Evolutionary conservation across 2,329 filamentous ascomycete species (phyloP).

Genomic region (Ophiostoma ips): DNA sequence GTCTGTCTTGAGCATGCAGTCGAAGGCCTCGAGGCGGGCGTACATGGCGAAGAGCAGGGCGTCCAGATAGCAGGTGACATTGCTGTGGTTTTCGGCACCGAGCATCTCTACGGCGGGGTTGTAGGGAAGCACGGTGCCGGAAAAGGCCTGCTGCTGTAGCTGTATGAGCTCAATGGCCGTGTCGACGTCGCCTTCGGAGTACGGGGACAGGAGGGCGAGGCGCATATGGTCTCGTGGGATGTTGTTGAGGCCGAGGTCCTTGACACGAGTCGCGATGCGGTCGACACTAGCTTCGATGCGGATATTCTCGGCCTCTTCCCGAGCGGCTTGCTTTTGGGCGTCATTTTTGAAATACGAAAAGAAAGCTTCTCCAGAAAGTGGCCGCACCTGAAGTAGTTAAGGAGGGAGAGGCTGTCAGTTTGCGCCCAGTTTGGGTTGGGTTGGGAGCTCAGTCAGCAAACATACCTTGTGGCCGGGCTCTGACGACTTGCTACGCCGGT

Average conservation of each 20-base stretch:
- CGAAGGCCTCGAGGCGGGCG: conserved; percentile 75
- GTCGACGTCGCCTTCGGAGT: conserved; percentile 55
- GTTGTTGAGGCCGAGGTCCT: conserved; percentile 31
- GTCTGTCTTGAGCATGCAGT: conserved; percentile 77
- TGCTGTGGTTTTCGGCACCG: conserved; percentile 73
- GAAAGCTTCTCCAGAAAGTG: conserved; percentile 40
- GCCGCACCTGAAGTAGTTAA: conserved; percentile 32
- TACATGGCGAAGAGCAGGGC: conserved; percentile 93
- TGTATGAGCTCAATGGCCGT: conserved; percentile 64
- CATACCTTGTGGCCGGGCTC: conserved; percentile 40
- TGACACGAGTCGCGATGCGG: conserved; percentile 23
- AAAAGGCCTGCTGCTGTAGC: conserved; percentile 66
- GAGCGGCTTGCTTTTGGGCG: conserved; percentile 38
- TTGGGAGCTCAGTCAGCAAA: conserved; percentile 2
- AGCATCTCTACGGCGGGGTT: conserved; percentile 57
- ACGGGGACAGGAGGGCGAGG: conserved; percentile 43
- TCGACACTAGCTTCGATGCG: conserved; percentile 9
- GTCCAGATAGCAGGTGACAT: conserved; percentile 91
- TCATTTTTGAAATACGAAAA: conserved; percentile 52
- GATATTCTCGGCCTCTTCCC: conserved; percentile 37
- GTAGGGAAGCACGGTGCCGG: conserved; percentile 65
- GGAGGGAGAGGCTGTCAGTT: too few relatives aligned
- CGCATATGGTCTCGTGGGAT: conserved; percentile 43
- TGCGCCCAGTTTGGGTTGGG: too few relatives aligned
- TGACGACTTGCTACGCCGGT: conserved; percentile 41